phyloP scores from a whole-genome alignment of 192 early-diverging fungal genomes.

The Umbelopsis sp. region DNA sequence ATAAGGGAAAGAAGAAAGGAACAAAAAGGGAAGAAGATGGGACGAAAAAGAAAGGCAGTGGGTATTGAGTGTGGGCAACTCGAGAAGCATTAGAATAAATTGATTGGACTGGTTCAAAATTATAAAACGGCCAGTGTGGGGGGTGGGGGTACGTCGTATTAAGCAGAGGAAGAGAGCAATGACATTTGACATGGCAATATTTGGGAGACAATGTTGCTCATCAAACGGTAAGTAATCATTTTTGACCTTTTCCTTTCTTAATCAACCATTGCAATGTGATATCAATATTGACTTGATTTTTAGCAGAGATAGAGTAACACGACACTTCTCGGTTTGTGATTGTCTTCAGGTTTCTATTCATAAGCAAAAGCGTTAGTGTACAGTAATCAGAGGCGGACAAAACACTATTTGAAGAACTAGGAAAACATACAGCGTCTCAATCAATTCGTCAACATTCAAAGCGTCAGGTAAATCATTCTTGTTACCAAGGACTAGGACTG shows the following conservation, averaged over 20 bases:
- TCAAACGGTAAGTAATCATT: constrained; percentile 12
- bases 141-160: neutral
- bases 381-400: neutral
- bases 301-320: constrained; percentile 98
- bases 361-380: constrained; percentile 11
- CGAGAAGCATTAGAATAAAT: constrained; percentile 9
- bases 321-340: constrained; percentile 94
- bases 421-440: constrained; percentile 82
- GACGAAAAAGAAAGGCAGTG: neutral
- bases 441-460: constrained; percentile 83
- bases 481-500: constrained; percentile 97
- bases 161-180: neutral
- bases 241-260: constrained; percentile 71
- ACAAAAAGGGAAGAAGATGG: neutral
- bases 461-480: constrained; percentile 96
- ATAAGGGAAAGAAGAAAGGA: neutral
- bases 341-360: constrained; percentile 74
- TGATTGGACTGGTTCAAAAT: neutral
- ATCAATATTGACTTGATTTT: constrained; percentile 98
- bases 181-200: neutral
- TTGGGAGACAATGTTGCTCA: neutral
- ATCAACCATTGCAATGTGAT: constrained; percentile 96
- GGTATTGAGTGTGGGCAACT: constrained; percentile 11
- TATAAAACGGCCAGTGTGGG: neutral
- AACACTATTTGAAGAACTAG: neutral